These are phyloP conservation scores for Mollisiaceae sp. DNA, from an alignment of 2,329 filamentous ascomycete species.

Conservation along the genomic window DNA sequence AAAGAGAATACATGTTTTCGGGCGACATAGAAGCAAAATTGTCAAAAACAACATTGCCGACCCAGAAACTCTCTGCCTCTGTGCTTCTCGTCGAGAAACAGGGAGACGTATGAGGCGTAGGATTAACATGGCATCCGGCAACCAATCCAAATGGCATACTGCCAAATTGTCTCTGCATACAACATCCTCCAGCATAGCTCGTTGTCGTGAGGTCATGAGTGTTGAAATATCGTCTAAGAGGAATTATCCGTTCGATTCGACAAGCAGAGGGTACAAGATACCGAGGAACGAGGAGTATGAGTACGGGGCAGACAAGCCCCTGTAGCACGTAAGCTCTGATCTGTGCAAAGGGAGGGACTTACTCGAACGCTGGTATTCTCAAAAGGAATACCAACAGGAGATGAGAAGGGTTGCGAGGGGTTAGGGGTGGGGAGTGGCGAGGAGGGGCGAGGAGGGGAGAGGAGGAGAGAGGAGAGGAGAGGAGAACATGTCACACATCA, in stretches of 20 bases:
- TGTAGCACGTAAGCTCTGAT: constrained; percentile 7
- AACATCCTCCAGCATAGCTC: neutral
- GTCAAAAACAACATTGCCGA: neutral
- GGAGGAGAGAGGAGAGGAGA: neutral
- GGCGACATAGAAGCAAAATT: neutral
- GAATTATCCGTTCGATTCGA: constrained; percentile 6
- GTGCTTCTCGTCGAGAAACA: neutral
- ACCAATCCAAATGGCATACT: neutral
- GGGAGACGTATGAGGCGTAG: neutral
- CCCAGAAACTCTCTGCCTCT: neutral
- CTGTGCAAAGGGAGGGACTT: constrained; percentile 5
- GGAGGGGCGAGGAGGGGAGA: too few relatives aligned
- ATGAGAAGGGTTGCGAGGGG: too few relatives aligned
- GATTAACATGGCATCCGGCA: neutral
- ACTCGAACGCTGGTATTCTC: neutral
- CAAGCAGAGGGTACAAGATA: constrained; percentile 13
- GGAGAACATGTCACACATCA: neutral
- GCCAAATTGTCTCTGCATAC: neutral
- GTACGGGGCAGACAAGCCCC: constrained; percentile 12
- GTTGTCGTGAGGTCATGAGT: neutral
- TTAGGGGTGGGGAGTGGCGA: too few relatives aligned
- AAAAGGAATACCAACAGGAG: too few relatives aligned
- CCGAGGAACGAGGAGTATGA: constrained; percentile 4
- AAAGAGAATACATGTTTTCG: neutral
- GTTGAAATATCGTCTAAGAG: neutral